phyloP scores from a whole-genome alignment of 2,329 filamentous ascomycete genomes.

The Penicillium janthinellum region DNA sequence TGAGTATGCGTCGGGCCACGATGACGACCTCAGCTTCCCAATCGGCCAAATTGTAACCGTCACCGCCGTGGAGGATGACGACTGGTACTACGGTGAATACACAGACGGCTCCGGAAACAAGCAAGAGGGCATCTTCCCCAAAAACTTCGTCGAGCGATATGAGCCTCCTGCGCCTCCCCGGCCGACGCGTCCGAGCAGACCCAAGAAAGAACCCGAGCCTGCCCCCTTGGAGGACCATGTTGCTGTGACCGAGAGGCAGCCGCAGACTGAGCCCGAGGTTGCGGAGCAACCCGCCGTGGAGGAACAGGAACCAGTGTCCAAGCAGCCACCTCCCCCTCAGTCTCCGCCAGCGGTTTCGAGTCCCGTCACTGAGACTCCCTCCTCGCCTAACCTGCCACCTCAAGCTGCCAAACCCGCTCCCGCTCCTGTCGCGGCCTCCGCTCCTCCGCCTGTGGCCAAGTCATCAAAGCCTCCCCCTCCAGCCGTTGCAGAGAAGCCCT shows the following conservation, averaged over 20 bases:
- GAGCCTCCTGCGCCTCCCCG: conserved; percentile 88
- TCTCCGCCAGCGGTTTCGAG: conserved; percentile 27
- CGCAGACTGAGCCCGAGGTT: conserved; percentile 39
- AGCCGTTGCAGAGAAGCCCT: conserved; percentile 70
- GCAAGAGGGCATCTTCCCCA: conserved; percentile 85
- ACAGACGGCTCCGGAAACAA: conserved; percentile 72
- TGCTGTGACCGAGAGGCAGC: conserved; percentile 29
- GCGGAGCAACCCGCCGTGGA: conserved; percentile 30
- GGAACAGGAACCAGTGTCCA: conserved; percentile 24
- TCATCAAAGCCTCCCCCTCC: conserved; percentile 65
- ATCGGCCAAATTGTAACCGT: conserved; percentile 90
- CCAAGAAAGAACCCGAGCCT: conserved; percentile 63
- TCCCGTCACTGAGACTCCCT: conserved; percentile 27
- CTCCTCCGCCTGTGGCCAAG: conserved; percentile 42
- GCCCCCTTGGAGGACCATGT: conserved; percentile 34
- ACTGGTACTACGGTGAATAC: conserved; percentile 93
- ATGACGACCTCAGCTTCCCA: conserved; percentile 89
- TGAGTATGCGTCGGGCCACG: conserved; percentile 89
- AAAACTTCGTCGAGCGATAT: conserved; percentile 96
- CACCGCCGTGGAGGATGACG: conserved; percentile 85
- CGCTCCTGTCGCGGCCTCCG: conserved; percentile 31
- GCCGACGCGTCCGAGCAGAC: conserved; percentile 69
- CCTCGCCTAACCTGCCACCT: conserved; percentile 30
- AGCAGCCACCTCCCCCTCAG: conserved; percentile 20
- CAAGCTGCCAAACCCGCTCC: conserved; percentile 29